phyloP scores from a whole-genome alignment of 306 rosid genomes.

The Canavalia gladiata region DNA sequence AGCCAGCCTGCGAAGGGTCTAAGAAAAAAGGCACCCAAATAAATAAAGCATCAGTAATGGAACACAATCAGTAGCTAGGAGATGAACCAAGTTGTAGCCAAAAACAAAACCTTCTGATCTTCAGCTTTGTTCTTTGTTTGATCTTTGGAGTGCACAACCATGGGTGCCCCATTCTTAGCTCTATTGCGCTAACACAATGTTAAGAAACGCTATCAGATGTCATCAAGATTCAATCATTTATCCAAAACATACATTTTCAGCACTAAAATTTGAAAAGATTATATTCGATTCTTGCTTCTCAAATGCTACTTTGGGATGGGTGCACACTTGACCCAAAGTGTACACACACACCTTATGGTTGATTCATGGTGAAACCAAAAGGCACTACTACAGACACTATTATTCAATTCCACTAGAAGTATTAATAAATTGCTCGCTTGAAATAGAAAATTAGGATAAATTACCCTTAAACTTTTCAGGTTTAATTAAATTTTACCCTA shows the following conservation, averaged over 20 bases:
- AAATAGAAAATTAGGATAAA: too few relatives aligned
- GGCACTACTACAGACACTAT: neutral
- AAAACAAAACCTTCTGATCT: conserved; percentile 68
- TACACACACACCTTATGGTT: neutral
- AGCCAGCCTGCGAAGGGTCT: conserved; percentile 78
- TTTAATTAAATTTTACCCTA: too few relatives aligned
- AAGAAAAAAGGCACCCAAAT: conserved; percentile 11
- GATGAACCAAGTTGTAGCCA: neutral
- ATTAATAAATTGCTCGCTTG: neutral
- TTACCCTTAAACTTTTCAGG: too few relatives aligned
- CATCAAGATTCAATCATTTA: conserved; percentile 4
- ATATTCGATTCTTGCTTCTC: neutral
- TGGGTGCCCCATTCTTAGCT: conserved; percentile 55
- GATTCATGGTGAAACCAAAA: neutral
- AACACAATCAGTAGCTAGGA: neutral
- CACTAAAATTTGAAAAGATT: neutral
- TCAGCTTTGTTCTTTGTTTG: conserved; percentile 59
- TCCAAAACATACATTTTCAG: conserved; percentile 13
- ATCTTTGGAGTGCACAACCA: conserved; percentile 67
- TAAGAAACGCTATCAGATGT: neutral
- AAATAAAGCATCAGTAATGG: conserved; percentile 12
- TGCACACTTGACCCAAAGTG: neutral
- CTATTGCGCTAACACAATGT: conserved; percentile 60
- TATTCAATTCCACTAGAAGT: conserved; percentile 9
- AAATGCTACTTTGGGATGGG: neutral